Conservation (phyloP, 164 flowering plant genomes). For the Vitis amurensis region DNA sequence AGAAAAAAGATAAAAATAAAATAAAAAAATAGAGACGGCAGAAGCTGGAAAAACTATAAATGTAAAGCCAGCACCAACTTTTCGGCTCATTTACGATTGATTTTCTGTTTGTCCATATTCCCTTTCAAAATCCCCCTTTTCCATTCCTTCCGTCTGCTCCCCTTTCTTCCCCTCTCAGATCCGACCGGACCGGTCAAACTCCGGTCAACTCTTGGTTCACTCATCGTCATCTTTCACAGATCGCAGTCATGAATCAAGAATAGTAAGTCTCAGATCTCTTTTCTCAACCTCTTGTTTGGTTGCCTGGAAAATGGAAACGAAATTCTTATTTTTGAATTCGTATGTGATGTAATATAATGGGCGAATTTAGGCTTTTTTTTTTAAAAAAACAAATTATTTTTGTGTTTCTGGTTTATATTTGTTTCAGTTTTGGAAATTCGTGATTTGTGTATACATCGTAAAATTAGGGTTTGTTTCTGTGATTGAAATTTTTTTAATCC, state of each 20-base stretch:
- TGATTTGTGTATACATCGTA: neutral
- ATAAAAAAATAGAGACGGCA: too few species aligned
- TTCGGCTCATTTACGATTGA: too few species aligned
- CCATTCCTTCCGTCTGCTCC: neutral
- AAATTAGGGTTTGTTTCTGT: too few species aligned
- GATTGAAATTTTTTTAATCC: too few species aligned
- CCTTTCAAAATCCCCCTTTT: neutral
- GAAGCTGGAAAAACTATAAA: too few species aligned
- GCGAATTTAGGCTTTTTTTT: neutral
- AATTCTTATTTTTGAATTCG: neutral
- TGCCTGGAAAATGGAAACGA: neutral
- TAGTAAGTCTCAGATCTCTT: constrained; percentile 19
- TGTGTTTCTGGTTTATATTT: neutral
- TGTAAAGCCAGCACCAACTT: too few species aligned
- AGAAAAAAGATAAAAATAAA: too few species aligned
- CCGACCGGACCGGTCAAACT: constrained; percentile 14
- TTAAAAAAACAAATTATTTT: neutral
- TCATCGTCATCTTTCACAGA: constrained; percentile 1
- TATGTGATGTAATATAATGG: neutral
- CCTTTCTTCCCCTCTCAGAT: neutral
- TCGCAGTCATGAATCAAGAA: constrained; percentile 27
- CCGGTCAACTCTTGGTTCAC: constrained; percentile 1
- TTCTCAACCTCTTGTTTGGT: neutral
- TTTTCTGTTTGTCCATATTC: neutral
- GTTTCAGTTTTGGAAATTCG: too few species aligned